These are phyloP conservation scores for Chamaecyparis obtusa DNA, from an alignment of 75 land plant species.

Conservation along the genomic window DNA sequence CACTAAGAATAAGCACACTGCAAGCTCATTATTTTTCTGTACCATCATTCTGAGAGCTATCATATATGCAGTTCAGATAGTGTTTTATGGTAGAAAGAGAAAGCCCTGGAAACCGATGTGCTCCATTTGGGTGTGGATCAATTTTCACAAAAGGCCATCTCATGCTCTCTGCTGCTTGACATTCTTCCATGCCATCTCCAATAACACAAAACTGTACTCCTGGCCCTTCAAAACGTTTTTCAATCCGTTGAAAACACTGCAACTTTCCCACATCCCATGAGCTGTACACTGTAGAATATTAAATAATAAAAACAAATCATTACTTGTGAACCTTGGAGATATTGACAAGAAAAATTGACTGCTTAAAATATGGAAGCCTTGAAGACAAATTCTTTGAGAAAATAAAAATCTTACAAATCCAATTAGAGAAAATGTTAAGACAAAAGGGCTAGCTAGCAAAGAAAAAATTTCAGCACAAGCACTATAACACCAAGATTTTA, in stretches of 20 bases:
- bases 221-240: slow-evolving; percentile 48
- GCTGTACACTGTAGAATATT: slow-evolving; percentile 73
- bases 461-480: neutral
- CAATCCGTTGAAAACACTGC: slow-evolving; percentile 73
- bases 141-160: slow-evolving; percentile 81
- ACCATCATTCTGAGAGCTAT: slow-evolving; percentile 12
- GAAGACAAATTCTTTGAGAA: neutral
- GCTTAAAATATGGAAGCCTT: neutral
- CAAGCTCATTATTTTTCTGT: neutral
- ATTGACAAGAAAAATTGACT: neutral
- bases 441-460: neutral
- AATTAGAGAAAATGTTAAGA: neutral
- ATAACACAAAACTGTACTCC: slow-evolving; percentile 70
- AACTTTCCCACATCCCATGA: slow-evolving; percentile 87
- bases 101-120: slow-evolving; percentile 67
- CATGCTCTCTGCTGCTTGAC: slow-evolving; percentile 71
- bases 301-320: neutral
- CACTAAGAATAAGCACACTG: neutral
- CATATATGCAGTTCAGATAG: slow-evolving; percentile 63
- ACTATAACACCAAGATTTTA: neutral
- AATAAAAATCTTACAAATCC: neutral
- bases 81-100: slow-evolving; percentile 42
- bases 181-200: slow-evolving; percentile 89
- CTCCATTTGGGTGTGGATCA: slow-evolving; percentile 44
- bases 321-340: neutral